Base-by-base conservation (phyloP, 352 stramenopile species). In the Peronospora destructor region DNA sequence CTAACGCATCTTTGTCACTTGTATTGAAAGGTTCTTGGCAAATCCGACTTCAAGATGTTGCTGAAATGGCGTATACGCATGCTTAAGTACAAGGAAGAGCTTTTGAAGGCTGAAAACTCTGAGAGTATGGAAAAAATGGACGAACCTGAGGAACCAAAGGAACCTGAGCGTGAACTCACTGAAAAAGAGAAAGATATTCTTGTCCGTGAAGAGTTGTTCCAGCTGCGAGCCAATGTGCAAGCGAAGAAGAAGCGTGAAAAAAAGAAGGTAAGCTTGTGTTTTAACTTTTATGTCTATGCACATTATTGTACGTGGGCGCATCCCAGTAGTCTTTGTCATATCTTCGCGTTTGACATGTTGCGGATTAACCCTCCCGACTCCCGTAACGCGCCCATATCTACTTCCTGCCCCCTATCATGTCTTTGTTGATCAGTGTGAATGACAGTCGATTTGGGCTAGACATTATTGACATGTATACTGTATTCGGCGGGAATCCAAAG, bases 41-140 rank as follows among this genome's bases (percentile, higher is more conserved):
- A 99, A 45, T 64, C 71, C 6, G 97, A 99, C 54, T 99, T 99
- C 50, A 98, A 98, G 67, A 71, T 71, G 19, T 58, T 99, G 16
- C 67, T 99, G 9, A 97, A 94, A 45, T 99, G 97, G 97, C 84
- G 97, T 14, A 71, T 95, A 5, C 95, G 96, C 29, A 97, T 98
- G 80, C 59, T 72, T 5, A 83, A 84, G 49, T 91, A 90, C 70
- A 90, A 89, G 45, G 70, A 86, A 1, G 80, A 91, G 37, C 69
- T 94, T 5, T 37, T 91, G 2, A 90, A 89, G 62, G 74, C 73
- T 2, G 50, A 82, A 1, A 68, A 68, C 0, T 66, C 70, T 0
- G 59, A 76, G 1, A 70, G 86, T 12, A 66, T 72, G 0, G 57
- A 67, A 0, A 61, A 84, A 0, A 58, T 67, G 5, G 51, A 65